These are phyloP conservation scores for Serendipita sp. DNA, from an alignment of 768 basidiomycete species.

Conservation along the genomic window DNA sequence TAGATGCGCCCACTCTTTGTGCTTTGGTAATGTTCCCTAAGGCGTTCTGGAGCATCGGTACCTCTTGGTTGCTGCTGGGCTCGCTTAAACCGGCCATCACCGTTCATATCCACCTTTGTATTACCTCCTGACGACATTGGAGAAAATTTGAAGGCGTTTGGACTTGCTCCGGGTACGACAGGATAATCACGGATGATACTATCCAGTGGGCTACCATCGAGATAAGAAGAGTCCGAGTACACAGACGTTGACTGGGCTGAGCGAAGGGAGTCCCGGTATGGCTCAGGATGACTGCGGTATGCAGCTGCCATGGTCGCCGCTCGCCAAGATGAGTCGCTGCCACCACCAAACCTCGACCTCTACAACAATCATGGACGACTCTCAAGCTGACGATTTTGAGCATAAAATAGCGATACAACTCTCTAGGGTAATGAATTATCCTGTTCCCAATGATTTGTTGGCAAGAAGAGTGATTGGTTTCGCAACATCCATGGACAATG, in stretches of 20 bases:
- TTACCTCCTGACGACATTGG: not conserved
- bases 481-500: constrained; percentile 46
- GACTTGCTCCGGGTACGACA: not conserved
- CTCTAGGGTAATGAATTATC: constrained; percentile 57
- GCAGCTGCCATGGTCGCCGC: not conserved
- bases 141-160: constrained; percentile 2
- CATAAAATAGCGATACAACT: constrained; percentile 64
- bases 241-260: not conserved
- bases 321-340: not conserved
- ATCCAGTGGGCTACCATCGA: not conserved
- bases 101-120: not conserved
- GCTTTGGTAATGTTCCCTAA: not conserved
- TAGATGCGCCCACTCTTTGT: not conserved
- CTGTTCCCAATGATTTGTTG: constrained; percentile 72
- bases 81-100: not conserved
- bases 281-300: not conserved
- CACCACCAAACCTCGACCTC: not conserved
- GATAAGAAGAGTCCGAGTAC: not conserved
- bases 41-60: not conserved
- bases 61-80: not conserved
- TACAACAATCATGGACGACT: not conserved
- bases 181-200: constrained; percentile 4
- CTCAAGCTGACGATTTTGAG: constrained; percentile 29
- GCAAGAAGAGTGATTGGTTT: constrained; percentile 61
- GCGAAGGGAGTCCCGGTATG: constrained; percentile 3